Base-by-base conservation (phyloP, 2,329 filamentous ascomycete species). In the Calycina herbarum region DNA sequence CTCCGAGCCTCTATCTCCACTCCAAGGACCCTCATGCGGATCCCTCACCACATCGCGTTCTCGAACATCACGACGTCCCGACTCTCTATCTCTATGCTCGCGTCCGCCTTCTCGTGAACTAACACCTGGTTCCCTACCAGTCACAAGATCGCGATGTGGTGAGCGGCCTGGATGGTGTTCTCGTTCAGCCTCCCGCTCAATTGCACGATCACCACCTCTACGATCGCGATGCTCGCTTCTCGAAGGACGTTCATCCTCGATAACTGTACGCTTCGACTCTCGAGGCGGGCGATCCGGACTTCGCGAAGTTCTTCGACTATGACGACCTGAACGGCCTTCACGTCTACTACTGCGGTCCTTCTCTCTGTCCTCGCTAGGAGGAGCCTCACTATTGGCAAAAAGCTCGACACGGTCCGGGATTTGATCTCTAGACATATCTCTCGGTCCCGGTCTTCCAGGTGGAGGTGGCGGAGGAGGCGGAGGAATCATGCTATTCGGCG, bases 401-500 rank as follows among this genome's bases (percentile, higher is more conserved):
- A 76, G 62, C 67, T 76, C 75, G 51, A 64, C 70, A 33, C 74
- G 72, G 11, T 71, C 70, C 40, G 71, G 68, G 5, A 74, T 64
- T 7, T 71, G 33, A 38, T 73, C 72, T 68, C 69, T 65, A 6
- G 62, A 66, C 29, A 58, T 17, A 56, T 75, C 73, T 59, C 68
- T 70, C 33, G 60, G n/a, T 2, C 69, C 68, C n/a, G 67, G 62
- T 62, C 67, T 69, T 38, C 65, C 68, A 15, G 67, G 20, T 76
- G 78, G 59, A 0, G 83, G 82, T 2, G 83, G 83, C 17, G 81
- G 78, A 6, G 81, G 78, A 5, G 85, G 83, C 7, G 85, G 84
- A 20, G 82, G 83, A 13, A 54, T 13, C 27, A 85, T 84, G 0
- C 83, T 82, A 2, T 86, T 77, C 4, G 87, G 85, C 78, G 78